Base-by-base conservation (phyloP, 371 early-diverging fungal genomes). In the Mortierella sp. region DNA sequence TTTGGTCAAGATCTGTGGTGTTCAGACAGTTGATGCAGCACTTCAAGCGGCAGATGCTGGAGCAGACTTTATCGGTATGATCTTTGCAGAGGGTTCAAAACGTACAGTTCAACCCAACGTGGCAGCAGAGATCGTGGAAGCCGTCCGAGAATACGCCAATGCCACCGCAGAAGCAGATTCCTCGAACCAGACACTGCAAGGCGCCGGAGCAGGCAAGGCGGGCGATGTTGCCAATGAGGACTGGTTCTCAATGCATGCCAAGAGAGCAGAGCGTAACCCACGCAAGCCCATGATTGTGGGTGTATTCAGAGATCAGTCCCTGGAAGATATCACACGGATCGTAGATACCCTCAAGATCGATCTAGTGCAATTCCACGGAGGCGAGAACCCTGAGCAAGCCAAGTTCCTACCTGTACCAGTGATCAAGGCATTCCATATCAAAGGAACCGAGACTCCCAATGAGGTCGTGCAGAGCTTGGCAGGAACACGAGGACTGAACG, bases 341-440 rank as follows among this genome's bases (percentile, higher is more conserved):
- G 91, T 88, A 0, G 70, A 80, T 14, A 67, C 76, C 8, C 87
- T 90, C 24, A 89, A 90, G 12, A 83, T 98, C 37, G 98, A 98
- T 77, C 59, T 96, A 22, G 91, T 97, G 22, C 99, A 98, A 81
- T 83, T 98, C 60, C 99, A 98, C 76, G 96, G 96, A 0, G 81
- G 86, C 17, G 97, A 96, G 79, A 72, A 89, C 5, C 72, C 85
- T 0, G 87, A 87, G 28, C 60, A 89, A 51, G 85, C 89, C 6
- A 81, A 80, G 27, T 85, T 90, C 57, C 77, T 96, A 24, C 90
- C 93, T 19, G 87, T 90, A 0, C 97, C 97, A 2, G 93, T 93
- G 25, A 92, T 96, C 80, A 94, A 94, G 76, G 96, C 91, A 0
- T 90, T 95, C 83, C 95, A 95, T 66, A 84, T 97, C n/a, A 88